These are phyloP conservation scores for Pythium sp. DNA, from an alignment of 352 stramenopile genomes.

Conservation along the genomic window DNA sequence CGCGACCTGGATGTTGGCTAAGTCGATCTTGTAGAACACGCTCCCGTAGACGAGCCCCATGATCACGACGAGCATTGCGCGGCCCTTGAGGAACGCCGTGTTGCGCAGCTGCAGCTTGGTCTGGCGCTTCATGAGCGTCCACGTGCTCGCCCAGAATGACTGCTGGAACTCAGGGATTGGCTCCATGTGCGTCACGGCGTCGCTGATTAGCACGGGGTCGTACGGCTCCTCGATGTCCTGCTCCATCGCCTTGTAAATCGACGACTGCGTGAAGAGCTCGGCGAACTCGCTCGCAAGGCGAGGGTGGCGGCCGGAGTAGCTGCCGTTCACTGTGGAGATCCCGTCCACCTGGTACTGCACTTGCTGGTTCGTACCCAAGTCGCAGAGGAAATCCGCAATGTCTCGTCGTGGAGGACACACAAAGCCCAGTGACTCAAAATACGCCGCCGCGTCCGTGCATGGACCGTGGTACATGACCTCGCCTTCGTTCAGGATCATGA, in stretches of 20 bases:
- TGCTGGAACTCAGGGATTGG: slow-evolving; percentile 44
- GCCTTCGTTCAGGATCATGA: slow-evolving; percentile 90
- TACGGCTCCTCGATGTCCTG: slow-evolving; percentile 88
- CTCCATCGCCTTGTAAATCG: slow-evolving; percentile 34
- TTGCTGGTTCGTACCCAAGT: slow-evolving; percentile 44
- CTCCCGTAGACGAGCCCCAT: slow-evolving; percentile 52
- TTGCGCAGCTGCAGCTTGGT: slow-evolving; percentile 70
- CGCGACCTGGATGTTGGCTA: slow-evolving; percentile 46
- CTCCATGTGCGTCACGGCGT: slow-evolving; percentile 51
- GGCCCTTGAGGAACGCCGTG: slow-evolving; percentile 44
- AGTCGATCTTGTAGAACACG: slow-evolving; percentile 53
- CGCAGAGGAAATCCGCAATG: slow-evolving; percentile 90
- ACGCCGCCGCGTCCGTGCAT: slow-evolving; percentile 47
- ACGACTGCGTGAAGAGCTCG: slow-evolving; percentile 32
- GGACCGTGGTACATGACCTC: slow-evolving; percentile 86
- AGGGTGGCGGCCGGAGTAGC: slow-evolving; percentile 14
- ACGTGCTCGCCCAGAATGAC: slow-evolving; percentile 36
- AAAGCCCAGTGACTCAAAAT: slow-evolving; percentile 81
- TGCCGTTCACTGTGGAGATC: slow-evolving; percentile 1
- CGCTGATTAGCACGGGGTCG: slow-evolving; percentile 87
- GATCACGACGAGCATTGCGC: slow-evolving; percentile 44
- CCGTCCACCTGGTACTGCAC: slow-evolving; percentile 27
- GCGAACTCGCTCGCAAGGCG: slow-evolving; percentile 43
- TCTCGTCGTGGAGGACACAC: slow-evolving; percentile 60
- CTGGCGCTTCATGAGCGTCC: slow-evolving; percentile 57